Percentiles rank a stretch among this genome's conserved stretches.
Evolutionary conservation across 148 eudicot species (phyloP).

Genomic region (Cornus kousa): DNA sequence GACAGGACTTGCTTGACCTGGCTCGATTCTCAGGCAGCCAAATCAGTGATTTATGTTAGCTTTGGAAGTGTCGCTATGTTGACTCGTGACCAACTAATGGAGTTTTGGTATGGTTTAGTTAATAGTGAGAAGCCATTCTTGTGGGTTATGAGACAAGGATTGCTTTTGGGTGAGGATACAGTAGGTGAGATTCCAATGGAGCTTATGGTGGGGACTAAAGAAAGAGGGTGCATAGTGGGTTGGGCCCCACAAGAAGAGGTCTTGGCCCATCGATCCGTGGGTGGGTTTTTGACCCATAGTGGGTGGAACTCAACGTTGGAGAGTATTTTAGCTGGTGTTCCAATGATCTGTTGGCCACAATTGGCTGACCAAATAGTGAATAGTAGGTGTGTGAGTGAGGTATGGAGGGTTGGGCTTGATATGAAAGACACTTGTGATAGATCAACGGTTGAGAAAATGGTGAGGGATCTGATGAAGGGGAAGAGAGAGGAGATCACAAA

Average conservation of each 20-base stretch:
- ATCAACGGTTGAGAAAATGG: background rate
- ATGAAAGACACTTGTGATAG: background rate
- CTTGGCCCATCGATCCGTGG: background rate
- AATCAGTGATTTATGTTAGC: constrained; percentile 17
- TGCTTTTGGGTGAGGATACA: too few species aligned
- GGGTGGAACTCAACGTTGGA: background rate
- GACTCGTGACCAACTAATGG: constrained; percentile 10
- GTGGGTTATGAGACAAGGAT: constrained; percentile 13
- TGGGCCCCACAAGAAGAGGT: background rate
- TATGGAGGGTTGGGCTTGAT: background rate
- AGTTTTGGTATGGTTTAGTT: constrained; percentile 22
- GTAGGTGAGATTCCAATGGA: background rate
- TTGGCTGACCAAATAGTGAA: background rate
- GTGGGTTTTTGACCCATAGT: background rate
- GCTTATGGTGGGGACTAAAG: background rate
- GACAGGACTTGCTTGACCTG: constrained; percentile 14
- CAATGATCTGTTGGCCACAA: background rate
- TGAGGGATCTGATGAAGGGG: background rate
- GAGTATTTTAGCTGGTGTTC: background rate
- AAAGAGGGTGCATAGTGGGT: background rate
- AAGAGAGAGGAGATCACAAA: background rate
- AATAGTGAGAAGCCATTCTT: constrained; percentile 11
- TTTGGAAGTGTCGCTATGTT: constrained; percentile 15
- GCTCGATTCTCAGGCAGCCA: constrained; percentile 17
- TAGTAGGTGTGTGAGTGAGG: background rate